Percentiles rank a stretch among this genome's conserved stretches.
Conservation (phyloP, 805 yeast genomes). For the Wickerhamomyces alni region DNA sequence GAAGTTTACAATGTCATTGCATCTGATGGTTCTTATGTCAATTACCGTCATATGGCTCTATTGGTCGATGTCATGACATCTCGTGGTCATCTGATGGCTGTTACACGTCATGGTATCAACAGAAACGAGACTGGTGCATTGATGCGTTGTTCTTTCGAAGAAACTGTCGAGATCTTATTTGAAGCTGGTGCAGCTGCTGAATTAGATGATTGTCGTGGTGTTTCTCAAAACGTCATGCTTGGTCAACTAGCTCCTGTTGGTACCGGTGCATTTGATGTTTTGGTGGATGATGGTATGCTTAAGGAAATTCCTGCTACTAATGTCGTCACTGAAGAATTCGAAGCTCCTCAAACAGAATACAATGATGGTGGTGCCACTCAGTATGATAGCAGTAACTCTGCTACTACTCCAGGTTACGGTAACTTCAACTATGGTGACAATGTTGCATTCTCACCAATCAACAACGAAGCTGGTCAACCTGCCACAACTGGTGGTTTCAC, state of each 20-base stretch:
- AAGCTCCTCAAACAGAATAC: slow-evolving; percentile 31
- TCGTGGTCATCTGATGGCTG: slow-evolving; percentile 96
- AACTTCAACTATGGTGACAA: slow-evolving; percentile 61
- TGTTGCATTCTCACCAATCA: slow-evolving; percentile 88
- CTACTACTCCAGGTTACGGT: slow-evolving; percentile 73
- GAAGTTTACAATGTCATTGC: slow-evolving; percentile 97
- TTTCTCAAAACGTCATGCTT: slow-evolving; percentile 93
- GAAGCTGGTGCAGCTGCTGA: slow-evolving; percentile 99
- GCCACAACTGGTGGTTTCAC: slow-evolving; percentile 78
- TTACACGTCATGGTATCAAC: slow-evolving; percentile 98
- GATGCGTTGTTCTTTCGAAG: slow-evolving; percentile 99
- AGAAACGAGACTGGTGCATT: slow-evolving; percentile 98
- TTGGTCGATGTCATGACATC: slow-evolving; percentile 98
- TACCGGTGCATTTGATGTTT: slow-evolving; percentile 95
- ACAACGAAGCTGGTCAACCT: slow-evolving; percentile 66
- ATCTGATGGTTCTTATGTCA: slow-evolving; percentile 98
- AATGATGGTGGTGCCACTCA: slow-evolving; percentile 81
- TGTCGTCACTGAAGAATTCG: slow-evolving; percentile 33
- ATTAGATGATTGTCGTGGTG: slow-evolving; percentile 96
- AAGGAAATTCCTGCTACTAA: slow-evolving; percentile 36
- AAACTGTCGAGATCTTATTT: slow-evolving; percentile 93
- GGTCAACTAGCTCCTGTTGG: slow-evolving; percentile 99
- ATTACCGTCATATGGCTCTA: slow-evolving; percentile 96
- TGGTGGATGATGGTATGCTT: slow-evolving; percentile 86
- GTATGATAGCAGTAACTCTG: slow-evolving; percentile 54